Conservation (phyloP, 2,329 filamentous ascomycete genomes). For the Arthroderma sp. region DNA sequence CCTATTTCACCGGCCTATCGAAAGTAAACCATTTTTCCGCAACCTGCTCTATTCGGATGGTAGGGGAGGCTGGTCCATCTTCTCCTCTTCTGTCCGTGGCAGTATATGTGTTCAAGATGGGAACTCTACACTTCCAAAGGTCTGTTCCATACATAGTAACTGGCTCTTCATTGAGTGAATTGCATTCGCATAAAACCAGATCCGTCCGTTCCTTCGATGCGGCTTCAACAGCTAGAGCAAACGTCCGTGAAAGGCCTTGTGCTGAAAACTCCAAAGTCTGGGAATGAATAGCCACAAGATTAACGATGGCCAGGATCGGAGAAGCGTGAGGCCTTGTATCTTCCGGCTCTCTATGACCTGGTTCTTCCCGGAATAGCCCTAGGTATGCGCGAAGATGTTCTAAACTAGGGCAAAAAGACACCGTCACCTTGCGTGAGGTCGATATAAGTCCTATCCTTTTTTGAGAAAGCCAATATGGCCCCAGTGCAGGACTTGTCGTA, state of each 20-base stretch:
- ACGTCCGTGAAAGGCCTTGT: conserved; percentile 34
- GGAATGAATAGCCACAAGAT: conserved; percentile 29
- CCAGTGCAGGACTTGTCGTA: conserved; percentile 7
- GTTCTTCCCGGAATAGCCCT: conserved; percentile 10
- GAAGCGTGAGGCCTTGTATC: background rate
- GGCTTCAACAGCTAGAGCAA: conserved; percentile 28
- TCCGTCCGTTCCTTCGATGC: conserved; percentile 18
- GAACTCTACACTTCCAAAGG: conserved; percentile 41
- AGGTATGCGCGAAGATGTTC: conserved; percentile 67
- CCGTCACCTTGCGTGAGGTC: conserved; percentile 52
- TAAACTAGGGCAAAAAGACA: conserved; percentile 62
- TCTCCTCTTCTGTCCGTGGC: conserved; percentile 33
- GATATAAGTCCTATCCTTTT: conserved; percentile 58
- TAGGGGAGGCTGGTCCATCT: conserved; percentile 40
- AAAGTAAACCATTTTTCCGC: conserved; percentile 55
- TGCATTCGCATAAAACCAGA: conserved; percentile 31
- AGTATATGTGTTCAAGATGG: conserved; percentile 40
- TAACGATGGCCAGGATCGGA: conserved; percentile 27
- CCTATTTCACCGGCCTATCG: conserved; percentile 14
- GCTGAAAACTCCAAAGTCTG: conserved; percentile 35
- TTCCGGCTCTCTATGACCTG: too few species aligned
- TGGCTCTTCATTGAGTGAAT: conserved; percentile 17
- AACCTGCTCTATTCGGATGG: conserved; percentile 44
- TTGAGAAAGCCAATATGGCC: conserved; percentile 35
- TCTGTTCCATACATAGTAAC: conserved; percentile 20